A percentile compares a stretch with the other conserved stretches of the same genome.
Conservation (phyloP, 2,329 filamentous ascomycete genomes). For the Colletotrichum zoysiae region DNA sequence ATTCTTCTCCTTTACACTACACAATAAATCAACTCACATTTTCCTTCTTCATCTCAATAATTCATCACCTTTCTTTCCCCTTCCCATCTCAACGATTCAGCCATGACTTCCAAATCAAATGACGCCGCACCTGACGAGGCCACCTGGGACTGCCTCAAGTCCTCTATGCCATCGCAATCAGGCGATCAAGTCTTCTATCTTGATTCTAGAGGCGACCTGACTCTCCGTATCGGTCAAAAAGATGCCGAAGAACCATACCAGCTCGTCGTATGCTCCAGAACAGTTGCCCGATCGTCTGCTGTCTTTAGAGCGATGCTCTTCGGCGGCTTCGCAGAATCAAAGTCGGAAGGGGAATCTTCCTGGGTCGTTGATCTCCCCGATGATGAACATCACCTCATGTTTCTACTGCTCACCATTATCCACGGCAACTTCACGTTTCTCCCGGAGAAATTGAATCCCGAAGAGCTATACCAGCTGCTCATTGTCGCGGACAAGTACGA, state of each 20-base stretch:
- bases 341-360: too few relatives aligned
- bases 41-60: too few relatives aligned
- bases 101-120: not conserved
- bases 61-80: too few relatives aligned
- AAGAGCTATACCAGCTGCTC: too few relatives aligned
- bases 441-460: too few relatives aligned
- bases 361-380: too few relatives aligned
- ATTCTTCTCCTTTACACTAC: too few relatives aligned
- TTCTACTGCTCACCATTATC: too few relatives aligned
- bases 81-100: not conserved
- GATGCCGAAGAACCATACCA: not conserved
- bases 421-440: too few relatives aligned
- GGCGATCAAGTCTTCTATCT: not conserved
- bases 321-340: not conserved
- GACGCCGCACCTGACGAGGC: not conserved
- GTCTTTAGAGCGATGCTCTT: slow-evolving; percentile 27
- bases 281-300: not conserved
- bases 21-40: too few relatives aligned
- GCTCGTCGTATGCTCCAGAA: slow-evolving; percentile 3
- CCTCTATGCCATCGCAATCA: not conserved
- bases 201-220: not conserved
- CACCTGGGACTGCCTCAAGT: not conserved
- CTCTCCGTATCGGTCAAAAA: not conserved
- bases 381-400: too few relatives aligned
- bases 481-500: too few relatives aligned